A percentile compares a stretch with the other conserved stretches of the same genome.
Conservation (phyloP, 108 stramenopile genomes). For the Epithemia pelagica region DNA sequence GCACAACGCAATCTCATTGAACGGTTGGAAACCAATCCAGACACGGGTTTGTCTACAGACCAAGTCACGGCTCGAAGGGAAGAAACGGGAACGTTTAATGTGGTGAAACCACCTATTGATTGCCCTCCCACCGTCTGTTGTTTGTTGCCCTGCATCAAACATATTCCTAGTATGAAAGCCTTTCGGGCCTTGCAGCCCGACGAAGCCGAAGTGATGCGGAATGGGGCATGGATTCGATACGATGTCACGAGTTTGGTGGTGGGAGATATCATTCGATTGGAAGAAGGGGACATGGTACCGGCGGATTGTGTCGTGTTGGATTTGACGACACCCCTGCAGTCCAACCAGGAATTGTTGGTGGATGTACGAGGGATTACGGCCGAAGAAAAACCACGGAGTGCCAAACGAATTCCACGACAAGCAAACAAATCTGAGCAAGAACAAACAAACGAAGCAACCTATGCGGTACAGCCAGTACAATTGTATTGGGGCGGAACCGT, state of each 20-base stretch:
- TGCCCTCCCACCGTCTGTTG: slow-evolving; percentile 80
- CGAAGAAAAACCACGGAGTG: slow-evolving; percentile 46
- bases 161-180: slow-evolving; percentile 69
- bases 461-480: slow-evolving; percentile 14
- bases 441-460: slow-evolving; percentile 6
- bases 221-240: slow-evolving; percentile 74
- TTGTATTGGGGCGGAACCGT: slow-evolving; percentile 66
- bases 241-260: slow-evolving; percentile 62
- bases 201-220: slow-evolving; percentile 76
- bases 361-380: slow-evolving; percentile 64
- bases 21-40: slow-evolving; percentile 15
- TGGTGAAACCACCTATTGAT: slow-evolving; percentile 55
- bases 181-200: slow-evolving; percentile 64
- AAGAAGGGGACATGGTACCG: slow-evolving; percentile 77
- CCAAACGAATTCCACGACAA: slow-evolving; percentile 3
- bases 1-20: slow-evolving; percentile 28
- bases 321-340: slow-evolving; percentile 18
- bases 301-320: slow-evolving; percentile 64
- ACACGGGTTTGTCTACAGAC: slow-evolving; percentile 45
- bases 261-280: slow-evolving; percentile 74
- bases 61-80: slow-evolving; percentile 54
- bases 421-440: too few relatives aligned
- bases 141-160: slow-evolving; percentile 78
- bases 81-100: slow-evolving; percentile 39
- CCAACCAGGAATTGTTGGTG: slow-evolving; percentile 49